phyloP scores from a whole-genome alignment of 371 early-diverging fungal species.

The Mucor velutinosus region DNA sequence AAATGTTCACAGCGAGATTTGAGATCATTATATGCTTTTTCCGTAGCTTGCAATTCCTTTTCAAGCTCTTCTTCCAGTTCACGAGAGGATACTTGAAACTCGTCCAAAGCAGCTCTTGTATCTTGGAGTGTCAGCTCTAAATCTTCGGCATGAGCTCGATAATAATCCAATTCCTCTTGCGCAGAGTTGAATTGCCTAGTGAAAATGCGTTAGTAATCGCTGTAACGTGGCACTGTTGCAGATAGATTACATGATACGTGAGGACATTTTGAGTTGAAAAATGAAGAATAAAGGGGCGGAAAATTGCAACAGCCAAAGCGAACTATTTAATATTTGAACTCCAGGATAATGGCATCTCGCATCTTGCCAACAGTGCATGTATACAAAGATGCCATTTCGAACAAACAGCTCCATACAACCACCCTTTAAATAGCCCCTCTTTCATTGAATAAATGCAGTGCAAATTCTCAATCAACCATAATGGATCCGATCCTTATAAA shows the following conservation, averaged over 20 bases:
- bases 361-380: not conserved
- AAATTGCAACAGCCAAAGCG: not conserved
- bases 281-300: not conserved
- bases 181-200: conserved; percentile 50
- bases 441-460: not conserved
- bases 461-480: not conserved
- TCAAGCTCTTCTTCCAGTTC: conserved; percentile 70
- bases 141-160: conserved; percentile 49
- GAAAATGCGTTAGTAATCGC: not conserved
- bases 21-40: conserved; percentile 64
- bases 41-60: conserved; percentile 63
- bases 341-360: not conserved
- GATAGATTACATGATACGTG: conserved; percentile 12
- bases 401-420: not conserved
- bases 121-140: conserved; percentile 56
- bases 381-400: not conserved
- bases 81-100: conserved; percentile 63
- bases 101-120: conserved; percentile 61
- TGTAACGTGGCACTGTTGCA: not conserved
- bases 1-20: conserved; percentile 58
- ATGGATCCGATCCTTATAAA: not conserved
- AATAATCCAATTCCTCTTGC: conserved; percentile 64
- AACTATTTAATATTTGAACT: not conserved
- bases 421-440: not conserved
- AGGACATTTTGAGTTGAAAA: conserved; percentile 7